Evolutionary conservation across 2,329 filamentous ascomycete genomes (phyloP), one percentile per base, ranked within the genome.

Genomic region (Ophidiomyces ophidiicola): DNA sequence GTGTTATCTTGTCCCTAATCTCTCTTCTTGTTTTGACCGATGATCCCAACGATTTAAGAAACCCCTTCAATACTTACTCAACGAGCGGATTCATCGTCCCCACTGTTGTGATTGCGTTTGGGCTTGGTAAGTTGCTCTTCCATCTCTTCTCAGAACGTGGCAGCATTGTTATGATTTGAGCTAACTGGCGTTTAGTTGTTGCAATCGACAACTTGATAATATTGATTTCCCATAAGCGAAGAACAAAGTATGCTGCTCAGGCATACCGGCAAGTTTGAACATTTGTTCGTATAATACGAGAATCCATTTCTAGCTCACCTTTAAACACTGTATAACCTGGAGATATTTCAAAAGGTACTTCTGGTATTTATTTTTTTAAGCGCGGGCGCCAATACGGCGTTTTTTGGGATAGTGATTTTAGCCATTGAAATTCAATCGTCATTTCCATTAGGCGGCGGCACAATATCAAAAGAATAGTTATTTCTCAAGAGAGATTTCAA

Each of bases 41-140:
- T 25, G 11, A 20, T 18, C n/a, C 15, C 8, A 17, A 6, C 7
- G 19, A 11, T 23, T 10, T 5, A 3, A 26, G 3, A 33, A 6
- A 26, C 3, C 28, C 6, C 25, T 38, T 33, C 23, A 14, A 7
- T 12, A 14, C 2, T 43, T 35, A 17, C 20, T 37, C 3, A 26
- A 24, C n/a, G n/a, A 39, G 38, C 28, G 31, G 33, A n/a, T 46
- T 41, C 41, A 35, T 44, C 17, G 35, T 37, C 6, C 44, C 44
- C 2, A 42, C 37, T 33, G 35, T 46, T 18, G 24, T 40, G 14
- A 24, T 46, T 8, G 33, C 26, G 4, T 46, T 36, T 36, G 29
- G 18, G 20, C 21, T 39, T 29, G 37, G 37, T 39, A 15, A 33
- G 37, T 28, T 14, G 1, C 15, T 19, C 18, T 18, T 32, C 21